Base-by-base conservation (phyloP, 108 stramenopile genomes). In the Stephanodiscus triporus region DNA sequence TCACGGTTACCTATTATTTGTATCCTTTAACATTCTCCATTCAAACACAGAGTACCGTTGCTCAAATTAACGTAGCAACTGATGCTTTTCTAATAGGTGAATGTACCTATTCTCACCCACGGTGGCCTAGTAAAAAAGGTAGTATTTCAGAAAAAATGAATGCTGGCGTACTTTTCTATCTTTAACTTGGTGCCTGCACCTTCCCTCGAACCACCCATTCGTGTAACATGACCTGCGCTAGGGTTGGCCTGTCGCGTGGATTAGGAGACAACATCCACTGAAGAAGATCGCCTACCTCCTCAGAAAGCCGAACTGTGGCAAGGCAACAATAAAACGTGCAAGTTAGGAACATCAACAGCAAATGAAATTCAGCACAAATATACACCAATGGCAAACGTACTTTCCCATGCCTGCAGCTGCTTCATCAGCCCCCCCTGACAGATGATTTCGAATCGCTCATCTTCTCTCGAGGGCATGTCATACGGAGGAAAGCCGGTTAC, bases 401-500 rank as follows among this genome's bases (percentile, higher is more conserved):
- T 73, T 23, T 87, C 88, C 95, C 97, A 96, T 16, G 80, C 81
- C 40, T 69, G 47, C 9, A 97, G 72, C 73, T 95, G 91, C 40
- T 78, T 66, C 53, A 87, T 71, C 63, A 96, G 65, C 17, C 81
- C 70, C 34, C 94, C 91, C 30, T 74, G 73, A 1, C 80, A 77
- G 77, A 96, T 95, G 19, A 96, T 83, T 19, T 86, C 84, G 81
- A 92, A 97, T 24, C 94, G 80, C 51, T 88, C 84, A 72, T 97
- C 95, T 16, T 85, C 73, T 61, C 64, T 70, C 9, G 75, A 63
- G 11, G 95, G 92, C 24, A 85, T 78, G 45, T 97, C 97, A 68
- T 95, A 95, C 8, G 95, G 92, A 17, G 97, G 97, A 59, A 97
- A 96, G 14, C 97, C 97, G 58, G 95, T 96, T 22, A 96, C 60